phyloP scores from a whole-genome alignment of 768 basidiomycete species.

The Auriscalpium microsporum region DNA sequence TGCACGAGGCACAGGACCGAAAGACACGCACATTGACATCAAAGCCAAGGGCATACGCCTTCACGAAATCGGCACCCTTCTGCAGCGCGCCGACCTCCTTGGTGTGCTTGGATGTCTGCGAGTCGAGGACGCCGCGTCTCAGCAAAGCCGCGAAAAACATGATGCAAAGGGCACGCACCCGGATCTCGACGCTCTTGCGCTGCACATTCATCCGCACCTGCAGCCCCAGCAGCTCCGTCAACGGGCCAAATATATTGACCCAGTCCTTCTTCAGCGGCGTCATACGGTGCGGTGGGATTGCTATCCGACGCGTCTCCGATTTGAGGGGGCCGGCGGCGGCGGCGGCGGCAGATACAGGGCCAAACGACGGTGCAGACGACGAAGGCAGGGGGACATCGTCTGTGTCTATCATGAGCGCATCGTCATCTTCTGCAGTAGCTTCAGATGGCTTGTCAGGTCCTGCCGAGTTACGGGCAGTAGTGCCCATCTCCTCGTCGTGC shows the following conservation, averaged over 20 bases:
- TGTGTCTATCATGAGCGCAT: constrained; percentile 56
- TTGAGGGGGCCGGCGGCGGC: constrained; percentile 54
- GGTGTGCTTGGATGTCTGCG: constrained; percentile 87
- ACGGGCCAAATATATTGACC: constrained; percentile 89
- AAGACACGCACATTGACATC: constrained; percentile 73
- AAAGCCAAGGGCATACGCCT: constrained; percentile 91
- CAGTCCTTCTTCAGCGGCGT: constrained; percentile 95
- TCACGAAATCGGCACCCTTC: constrained; percentile 95
- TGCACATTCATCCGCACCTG: constrained; percentile 97
- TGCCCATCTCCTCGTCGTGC: neutral
- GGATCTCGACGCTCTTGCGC: constrained; percentile 81
- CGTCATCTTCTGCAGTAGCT: constrained; percentile 34
- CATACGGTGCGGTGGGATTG: constrained; percentile 96
- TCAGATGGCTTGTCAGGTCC: neutral
- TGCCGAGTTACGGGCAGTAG: neutral
- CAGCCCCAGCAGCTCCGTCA: constrained; percentile 89
- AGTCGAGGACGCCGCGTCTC: neutral
- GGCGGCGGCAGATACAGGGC: constrained; percentile 49
- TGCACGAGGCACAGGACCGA: neutral
- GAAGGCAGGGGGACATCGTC: constrained; percentile 34
- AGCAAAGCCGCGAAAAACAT: neutral
- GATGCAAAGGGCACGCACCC: constrained; percentile 45
- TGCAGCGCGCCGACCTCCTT: constrained; percentile 90
- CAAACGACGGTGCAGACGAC: constrained; percentile 47
- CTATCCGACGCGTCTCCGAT: constrained; percentile 80